Evolutionary conservation across 441 rosid genomes (phyloP).

Genomic region (Arabidopsis hybrid): DNA sequence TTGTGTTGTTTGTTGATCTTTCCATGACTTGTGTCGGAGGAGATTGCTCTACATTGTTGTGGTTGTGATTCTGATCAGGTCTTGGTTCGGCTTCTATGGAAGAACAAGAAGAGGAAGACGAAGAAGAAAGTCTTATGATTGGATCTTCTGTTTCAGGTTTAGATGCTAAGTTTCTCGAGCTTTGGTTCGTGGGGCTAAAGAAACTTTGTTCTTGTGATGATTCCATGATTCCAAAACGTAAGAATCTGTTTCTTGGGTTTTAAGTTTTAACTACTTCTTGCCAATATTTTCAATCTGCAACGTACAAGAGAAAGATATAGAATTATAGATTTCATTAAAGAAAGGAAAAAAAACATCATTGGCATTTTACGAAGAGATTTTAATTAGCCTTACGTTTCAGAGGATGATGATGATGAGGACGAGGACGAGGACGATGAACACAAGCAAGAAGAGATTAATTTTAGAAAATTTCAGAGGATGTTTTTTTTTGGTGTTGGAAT

Average conservation of each 20-base stretch:
- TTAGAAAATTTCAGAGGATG: conserved; percentile 21
- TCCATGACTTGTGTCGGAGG: conserved; percentile 67
- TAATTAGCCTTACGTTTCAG: conserved; percentile 21
- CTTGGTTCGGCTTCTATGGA: conserved; percentile 46
- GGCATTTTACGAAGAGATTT: conserved; percentile 13
- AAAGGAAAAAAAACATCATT: background rate
- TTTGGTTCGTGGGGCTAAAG: conserved; percentile 24
- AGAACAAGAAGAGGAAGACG: conserved; percentile 47
- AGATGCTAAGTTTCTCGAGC: conserved; percentile 17
- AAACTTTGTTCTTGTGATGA: conserved; percentile 38
- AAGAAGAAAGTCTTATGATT: conserved; percentile 31
- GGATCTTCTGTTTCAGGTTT: conserved; percentile 31
- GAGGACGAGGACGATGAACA: conserved; percentile 39
- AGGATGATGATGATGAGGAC: background rate
- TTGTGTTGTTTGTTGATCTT: conserved; percentile 41
- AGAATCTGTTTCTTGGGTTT: conserved; percentile 11
- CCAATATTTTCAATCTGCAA: conserved; percentile 28
- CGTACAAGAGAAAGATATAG: background rate
- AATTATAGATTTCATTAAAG: background rate
- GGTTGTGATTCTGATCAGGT: conserved; percentile 30
- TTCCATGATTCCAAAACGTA: conserved; percentile 32
- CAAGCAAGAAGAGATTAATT: conserved; percentile 27
- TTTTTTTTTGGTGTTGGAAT: conserved; percentile 14
- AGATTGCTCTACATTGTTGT: conserved; percentile 35
- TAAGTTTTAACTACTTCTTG: conserved; percentile 3